Evolutionary conservation across 495 filamentous ascomycete species (phyloP), one percentile per base, ranked within the genome.

Genomic region (Parachaetomium inaequale): DNA sequence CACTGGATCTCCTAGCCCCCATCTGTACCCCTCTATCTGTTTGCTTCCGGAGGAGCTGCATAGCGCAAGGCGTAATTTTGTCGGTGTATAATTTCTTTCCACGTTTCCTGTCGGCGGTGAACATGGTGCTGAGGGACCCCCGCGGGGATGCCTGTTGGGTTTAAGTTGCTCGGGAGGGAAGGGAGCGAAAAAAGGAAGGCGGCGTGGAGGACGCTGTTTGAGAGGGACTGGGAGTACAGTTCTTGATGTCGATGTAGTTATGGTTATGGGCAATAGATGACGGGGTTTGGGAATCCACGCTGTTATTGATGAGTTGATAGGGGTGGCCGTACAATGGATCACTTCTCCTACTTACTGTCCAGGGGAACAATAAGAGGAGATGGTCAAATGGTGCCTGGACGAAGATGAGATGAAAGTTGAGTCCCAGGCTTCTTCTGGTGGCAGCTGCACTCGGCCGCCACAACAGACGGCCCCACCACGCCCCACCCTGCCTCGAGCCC

Each of bases 61-160:
- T 70, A 72, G 70, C 70, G 64, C 64, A 55, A 42, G 70, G 70
- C 68, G 70, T 66, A 68, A 55, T 58, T 60, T 55, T 61, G 60
- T 66, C 25, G 50, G 40, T 62, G 46, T 62, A 60, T 64, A 51
- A 34, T 45, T 63, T 40, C 46, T 66, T 61, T 36, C 32, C 29
- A 28, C 2, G 11, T 34, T 52, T 28, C 51, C 58, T 12, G 28
- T 46, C 8, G 19, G 42, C 42, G n/a, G 32, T 31, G 25, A 17
- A 40, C 17, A 17, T 40, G 12, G 14, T 40, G 36, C 14, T 10
- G 36, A 40, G 36, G 36, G 14, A 15, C 36, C 12, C 3, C 36
- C 36, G 36, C 8, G 36, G 17, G 45, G 31, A n/a, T 28, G 11
- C 4, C 7, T 19, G 47, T 17, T 43, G n/a, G 15, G 25, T 28